Base-by-base conservation (phyloP, 1,139 yeast genomes). In the Torulaspora pretoriensis region DNA sequence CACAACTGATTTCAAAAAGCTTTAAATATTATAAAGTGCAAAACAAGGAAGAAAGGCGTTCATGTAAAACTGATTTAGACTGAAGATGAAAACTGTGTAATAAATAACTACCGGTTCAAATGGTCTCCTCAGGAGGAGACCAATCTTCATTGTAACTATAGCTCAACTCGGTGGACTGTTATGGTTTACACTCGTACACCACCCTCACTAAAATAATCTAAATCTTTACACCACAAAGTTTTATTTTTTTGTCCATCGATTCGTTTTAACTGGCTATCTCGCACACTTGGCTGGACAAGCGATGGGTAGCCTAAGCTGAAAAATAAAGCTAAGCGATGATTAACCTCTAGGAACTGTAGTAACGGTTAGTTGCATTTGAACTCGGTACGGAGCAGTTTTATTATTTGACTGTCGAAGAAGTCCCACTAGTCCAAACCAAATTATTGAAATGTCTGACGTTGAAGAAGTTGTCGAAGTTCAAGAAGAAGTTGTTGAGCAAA, bases 401-500 rank as follows among this genome's bases (percentile, higher is more conserved):
- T 47, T 50, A 51, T 47, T 68, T 60, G 64, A 70, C 87, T 81
- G 88, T 77, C 92, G 92, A 84, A 82, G 94, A 84, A 83, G 94
- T 84, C 88, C 75, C 49, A 71, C 63, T 60, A 55, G 54, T 53
- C 53, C 48, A 50, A 49, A 34, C 47, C 46, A 47, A 42, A 39
- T 24, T 16, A 35, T 25, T 41, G 46, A 42, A 46, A 43, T 84
- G 92, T 84, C 92, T 80, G 92, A 83, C 84, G 81, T 81, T 74
- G 86, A 80, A 77, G 81, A 78, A 74, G 74, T 71, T 58, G 88
- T 83, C 73, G 83, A 77, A 75, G 78, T 75, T 66, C 80, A 74
- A 71, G 83, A 84, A 74, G 95, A 81, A 74, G 83, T 79, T 72
- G 95, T 81, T 73, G 92, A 81, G 74, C 85, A 80, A 72, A 74